Evolutionary conservation across 2,329 filamentous ascomycete species (phyloP).

Genomic region (Colletotrichum sp.): DNA sequence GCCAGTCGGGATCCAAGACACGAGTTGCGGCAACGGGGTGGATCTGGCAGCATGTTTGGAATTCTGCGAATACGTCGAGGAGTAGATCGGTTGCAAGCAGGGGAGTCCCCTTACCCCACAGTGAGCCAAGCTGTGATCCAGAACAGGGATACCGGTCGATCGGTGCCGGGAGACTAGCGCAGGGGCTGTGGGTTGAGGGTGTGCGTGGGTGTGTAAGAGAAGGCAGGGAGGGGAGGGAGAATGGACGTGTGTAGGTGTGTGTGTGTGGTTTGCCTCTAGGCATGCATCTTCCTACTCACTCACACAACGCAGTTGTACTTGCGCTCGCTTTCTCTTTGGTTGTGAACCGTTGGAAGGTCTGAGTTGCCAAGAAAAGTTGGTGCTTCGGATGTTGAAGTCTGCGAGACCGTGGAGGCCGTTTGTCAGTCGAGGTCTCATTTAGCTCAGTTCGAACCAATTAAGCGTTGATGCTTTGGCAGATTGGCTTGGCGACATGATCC

Average conservation of each 20-base stretch:
- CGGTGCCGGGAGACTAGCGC: conserved; percentile 10
- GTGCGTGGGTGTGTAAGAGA: neutral
- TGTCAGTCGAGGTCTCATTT: neutral
- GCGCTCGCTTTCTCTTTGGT: neutral
- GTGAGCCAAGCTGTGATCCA: conserved; percentile 5
- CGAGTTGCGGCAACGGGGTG: conserved; percentile 16
- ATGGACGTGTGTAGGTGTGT: neutral
- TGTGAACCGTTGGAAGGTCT: neutral
- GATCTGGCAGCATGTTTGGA: conserved; percentile 18
- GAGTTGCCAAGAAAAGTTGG: neutral
- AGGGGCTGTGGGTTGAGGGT: neutral
- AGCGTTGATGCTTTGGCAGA: neutral
- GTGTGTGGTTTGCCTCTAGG: neutral
- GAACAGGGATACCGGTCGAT: conserved; percentile 14
- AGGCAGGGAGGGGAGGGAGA: neutral
- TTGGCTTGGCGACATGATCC: neutral
- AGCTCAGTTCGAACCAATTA: neutral
- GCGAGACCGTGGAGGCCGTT: neutral
- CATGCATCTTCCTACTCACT: neutral
- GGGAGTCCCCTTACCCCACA: conserved; percentile 16
- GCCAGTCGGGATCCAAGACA: conserved; percentile 13
- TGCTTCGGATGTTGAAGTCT: conserved; percentile 12
- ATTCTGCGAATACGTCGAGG: conserved; percentile 6
- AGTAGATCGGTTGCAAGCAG: conserved; percentile 9
- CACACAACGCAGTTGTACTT: neutral